phyloP scores from a whole-genome alignment of 805 yeast genomes.

The Ogataea ramenticola region DNA sequence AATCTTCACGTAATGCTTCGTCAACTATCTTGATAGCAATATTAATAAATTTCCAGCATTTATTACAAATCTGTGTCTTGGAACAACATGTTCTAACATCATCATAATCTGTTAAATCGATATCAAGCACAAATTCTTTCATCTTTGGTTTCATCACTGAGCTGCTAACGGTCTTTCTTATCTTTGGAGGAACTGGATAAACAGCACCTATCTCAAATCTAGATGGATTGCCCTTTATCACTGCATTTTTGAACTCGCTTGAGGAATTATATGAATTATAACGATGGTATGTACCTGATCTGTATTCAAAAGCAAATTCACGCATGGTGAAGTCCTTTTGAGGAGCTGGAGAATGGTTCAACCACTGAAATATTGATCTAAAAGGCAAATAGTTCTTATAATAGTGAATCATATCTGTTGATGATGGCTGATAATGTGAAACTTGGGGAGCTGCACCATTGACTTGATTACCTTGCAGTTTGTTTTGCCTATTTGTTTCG shows the following conservation, averaged over 20 bases:
- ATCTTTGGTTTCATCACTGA: slow-evolving; percentile 70
- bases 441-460: background rate
- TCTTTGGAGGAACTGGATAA: slow-evolving; percentile 80
- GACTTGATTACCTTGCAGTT: background rate
- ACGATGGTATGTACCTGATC: slow-evolving; percentile 84
- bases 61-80: slow-evolving; percentile 74
- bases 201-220: slow-evolving; percentile 95
- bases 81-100: slow-evolving; percentile 88
- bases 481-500: too few species aligned
- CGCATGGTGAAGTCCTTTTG: slow-evolving; percentile 75
- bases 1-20: slow-evolving; percentile 69
- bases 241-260: slow-evolving; percentile 74
- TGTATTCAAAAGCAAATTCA: slow-evolving; percentile 88
- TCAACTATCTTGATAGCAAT: slow-evolving; percentile 76
- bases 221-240: slow-evolving; percentile 67
- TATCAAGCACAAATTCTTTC: slow-evolving; percentile 92
- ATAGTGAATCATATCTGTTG: slow-evolving; percentile 64
- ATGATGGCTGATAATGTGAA: slow-evolving; percentile 31
- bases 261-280: slow-evolving; percentile 65
- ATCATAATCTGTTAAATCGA: slow-evolving; percentile 96
- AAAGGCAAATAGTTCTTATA: slow-evolving; percentile 72
- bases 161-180: slow-evolving; percentile 70
- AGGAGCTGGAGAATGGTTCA: slow-evolving; percentile 76
- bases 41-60: slow-evolving; percentile 91
- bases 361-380: slow-evolving; percentile 76